Evolutionary conservation across 106 monocot genomes (phyloP).

Genomic region (Iris macrosiphon): DNA sequence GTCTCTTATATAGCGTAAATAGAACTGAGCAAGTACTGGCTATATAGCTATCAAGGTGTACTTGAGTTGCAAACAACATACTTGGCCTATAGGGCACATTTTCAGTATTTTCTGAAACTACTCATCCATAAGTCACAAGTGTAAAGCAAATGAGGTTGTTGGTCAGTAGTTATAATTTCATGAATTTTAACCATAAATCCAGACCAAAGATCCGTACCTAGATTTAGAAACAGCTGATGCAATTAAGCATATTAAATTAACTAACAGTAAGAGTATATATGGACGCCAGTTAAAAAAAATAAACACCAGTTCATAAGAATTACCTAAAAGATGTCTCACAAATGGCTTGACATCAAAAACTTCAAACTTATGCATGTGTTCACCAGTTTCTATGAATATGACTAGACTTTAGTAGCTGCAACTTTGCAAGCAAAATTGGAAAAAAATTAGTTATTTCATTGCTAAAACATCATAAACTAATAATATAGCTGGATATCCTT

Average conservation of each 20-base stretch:
- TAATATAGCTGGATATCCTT: no score
- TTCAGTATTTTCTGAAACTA: slow-evolving; percentile 91
- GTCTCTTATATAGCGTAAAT: no score
- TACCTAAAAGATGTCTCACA: slow-evolving; percentile 94
- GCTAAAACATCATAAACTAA: background rate
- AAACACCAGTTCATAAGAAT: no score
- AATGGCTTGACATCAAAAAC: slow-evolving; percentile 98
- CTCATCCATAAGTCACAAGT: slow-evolving; percentile 85
- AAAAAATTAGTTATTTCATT: background rate
- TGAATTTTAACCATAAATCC: slow-evolving; percentile 99
- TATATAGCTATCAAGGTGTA: no score
- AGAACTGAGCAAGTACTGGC: no score
- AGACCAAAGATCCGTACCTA: slow-evolving; percentile 96
- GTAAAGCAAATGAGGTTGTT: slow-evolving; percentile 92
- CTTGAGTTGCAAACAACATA: slow-evolving; percentile 14
- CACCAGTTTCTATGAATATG: slow-evolving; percentile 98
- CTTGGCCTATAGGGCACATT: slow-evolving; percentile 95
- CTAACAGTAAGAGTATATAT: background rate
- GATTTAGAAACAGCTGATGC: background rate
- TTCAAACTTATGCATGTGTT: slow-evolving; percentile 98
- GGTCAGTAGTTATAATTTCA: slow-evolving; percentile 93
- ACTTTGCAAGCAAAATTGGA: slow-evolving; percentile 52
- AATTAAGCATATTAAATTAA: background rate
- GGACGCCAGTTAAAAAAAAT: background rate
- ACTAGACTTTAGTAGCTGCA: slow-evolving; percentile 98